Evolutionary conservation across 495 filamentous ascomycete genomes (phyloP).

Genomic region (Penicillium manginii): DNA sequence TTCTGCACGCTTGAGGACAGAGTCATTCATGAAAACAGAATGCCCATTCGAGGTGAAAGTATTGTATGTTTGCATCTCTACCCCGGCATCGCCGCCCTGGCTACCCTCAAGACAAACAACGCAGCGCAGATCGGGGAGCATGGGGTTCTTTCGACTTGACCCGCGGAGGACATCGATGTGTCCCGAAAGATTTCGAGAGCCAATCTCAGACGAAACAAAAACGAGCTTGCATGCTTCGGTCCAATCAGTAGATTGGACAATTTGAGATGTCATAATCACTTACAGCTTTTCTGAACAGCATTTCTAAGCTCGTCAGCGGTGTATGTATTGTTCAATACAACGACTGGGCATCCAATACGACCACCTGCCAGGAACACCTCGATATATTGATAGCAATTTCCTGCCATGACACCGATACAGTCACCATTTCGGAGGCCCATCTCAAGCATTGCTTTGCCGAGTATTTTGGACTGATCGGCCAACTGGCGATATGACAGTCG

Average conservation of each 20-base stretch:
- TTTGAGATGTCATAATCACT: not conserved
- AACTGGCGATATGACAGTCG: constrained; percentile 27
- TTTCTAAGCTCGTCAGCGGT: constrained; percentile 26
- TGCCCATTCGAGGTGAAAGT: constrained; percentile 14
- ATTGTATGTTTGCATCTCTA: constrained; percentile 20
- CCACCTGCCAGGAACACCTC: constrained; percentile 28
- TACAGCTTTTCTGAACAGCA: constrained; percentile 24
- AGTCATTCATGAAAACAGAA: constrained; percentile 12
- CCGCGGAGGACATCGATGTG: constrained; percentile 19
- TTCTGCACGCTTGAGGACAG: constrained; percentile 10
- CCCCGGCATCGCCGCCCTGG: not conserved
- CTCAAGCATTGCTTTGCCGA: constrained; percentile 24
- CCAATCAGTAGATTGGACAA: not conserved
- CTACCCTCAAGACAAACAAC: constrained; percentile 16
- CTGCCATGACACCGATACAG: constrained; percentile 30
- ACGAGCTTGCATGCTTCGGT: constrained; percentile 22
- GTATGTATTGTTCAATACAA: constrained; percentile 34
- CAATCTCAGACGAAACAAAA: constrained; percentile 18
- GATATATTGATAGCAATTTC: constrained; percentile 31
- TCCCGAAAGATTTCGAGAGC: constrained; percentile 6
- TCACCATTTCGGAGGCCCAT: constrained; percentile 28
- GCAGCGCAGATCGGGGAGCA: constrained; percentile 18
- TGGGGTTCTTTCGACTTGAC: not conserved
- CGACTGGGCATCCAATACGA: constrained; percentile 29
- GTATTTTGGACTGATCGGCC: constrained; percentile 17